Evolutionary conservation across 306 rosid genomes (phyloP).

Genomic region (Corylus heterophylla): DNA sequence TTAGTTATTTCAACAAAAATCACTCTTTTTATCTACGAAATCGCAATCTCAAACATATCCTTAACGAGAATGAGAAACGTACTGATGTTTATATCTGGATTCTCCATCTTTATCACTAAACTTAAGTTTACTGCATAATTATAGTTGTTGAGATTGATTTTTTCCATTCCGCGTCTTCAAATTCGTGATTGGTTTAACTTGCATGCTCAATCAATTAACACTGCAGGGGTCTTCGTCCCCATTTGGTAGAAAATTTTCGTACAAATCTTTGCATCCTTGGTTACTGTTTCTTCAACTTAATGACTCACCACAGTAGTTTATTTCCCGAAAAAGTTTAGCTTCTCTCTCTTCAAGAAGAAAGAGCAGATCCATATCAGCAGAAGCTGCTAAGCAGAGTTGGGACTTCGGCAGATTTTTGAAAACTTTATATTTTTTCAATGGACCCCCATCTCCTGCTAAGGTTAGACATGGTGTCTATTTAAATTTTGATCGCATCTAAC

Average conservation of each 20-base stretch:
- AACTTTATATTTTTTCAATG: constrained; percentile 78
- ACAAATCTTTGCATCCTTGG: constrained; percentile 35
- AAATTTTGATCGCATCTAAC: constrained; percentile 8
- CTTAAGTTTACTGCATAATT: not conserved
- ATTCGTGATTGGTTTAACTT: not conserved
- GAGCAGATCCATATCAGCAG: constrained; percentile 50
- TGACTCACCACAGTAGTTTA: constrained; percentile 39
- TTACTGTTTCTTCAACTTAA: constrained; percentile 50
- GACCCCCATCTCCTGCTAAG: constrained; percentile 85
- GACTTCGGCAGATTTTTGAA: constrained; percentile 77
- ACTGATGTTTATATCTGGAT: not conserved
- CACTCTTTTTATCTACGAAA: too few species aligned
- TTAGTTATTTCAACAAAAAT: too few species aligned
- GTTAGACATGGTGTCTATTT: constrained; percentile 35
- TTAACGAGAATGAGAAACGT: not conserved
- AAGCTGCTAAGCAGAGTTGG: constrained; percentile 68
- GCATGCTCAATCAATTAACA: constrained; percentile 17
- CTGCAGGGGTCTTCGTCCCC: constrained; percentile 64
- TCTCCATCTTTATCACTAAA: not conserved
- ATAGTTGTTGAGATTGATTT: not conserved
- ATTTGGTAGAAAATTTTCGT: constrained; percentile 32
- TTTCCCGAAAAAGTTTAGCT: constrained; percentile 32
- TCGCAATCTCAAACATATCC: too few species aligned
- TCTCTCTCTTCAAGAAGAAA: constrained; percentile 36
- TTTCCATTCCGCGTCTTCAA: not conserved